Base-by-base conservation (phyloP, 2,329 filamentous ascomycete genomes). In the Aspergillus carbonarius region DNA sequence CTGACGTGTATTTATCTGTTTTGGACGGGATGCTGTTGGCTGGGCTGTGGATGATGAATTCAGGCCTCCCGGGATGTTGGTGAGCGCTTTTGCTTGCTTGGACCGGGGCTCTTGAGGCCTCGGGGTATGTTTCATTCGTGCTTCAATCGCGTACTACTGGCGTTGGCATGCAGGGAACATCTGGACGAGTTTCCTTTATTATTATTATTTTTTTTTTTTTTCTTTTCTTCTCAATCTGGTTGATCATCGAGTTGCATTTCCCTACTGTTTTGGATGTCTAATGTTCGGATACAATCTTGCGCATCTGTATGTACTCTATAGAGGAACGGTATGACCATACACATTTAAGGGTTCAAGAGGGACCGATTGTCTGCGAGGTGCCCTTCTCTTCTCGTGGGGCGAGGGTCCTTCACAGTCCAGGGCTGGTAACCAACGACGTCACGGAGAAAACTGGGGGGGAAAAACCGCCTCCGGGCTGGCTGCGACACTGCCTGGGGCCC, bases 161-260 rank as follows among this genome's bases (percentile, higher is more conserved):
- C 37, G 51, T 54, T 54, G 51, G 51, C 37, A 54, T 34, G 51
- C 51, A 54, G 25, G 39, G 37, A 54, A 52, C 42, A 49, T 54
- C 48, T 35, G 53, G 47, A 49, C 35, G 48, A 47, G 20, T 56
- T 51, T 53, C 32, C 46, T 50, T 42, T 47, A 44, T 42, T 42
- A 9, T 42, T 56, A 47, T 55, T 54, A n/a, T 30, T 53, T 46
- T 54, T 53, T 51, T 18, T 54, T 61, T 53, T 55, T 44, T n/a
- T n/a, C n/a, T n/a, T n/a, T n/a, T 49, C 23, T 20, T 30, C 13
- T 44, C 25, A 17, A 34, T 54, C 25, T 32, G 25, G 20, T 30
- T 42, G 27, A 40, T 40, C 42, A n/a, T 39, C 25, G 34, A 17
- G 7, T 35, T 42, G 34, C 50, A 30, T 52, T 30, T 52, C 30